Base-by-base conservation (phyloP, 2,329 filamentous ascomycete species). In the Colletotrichum eremochloae region DNA sequence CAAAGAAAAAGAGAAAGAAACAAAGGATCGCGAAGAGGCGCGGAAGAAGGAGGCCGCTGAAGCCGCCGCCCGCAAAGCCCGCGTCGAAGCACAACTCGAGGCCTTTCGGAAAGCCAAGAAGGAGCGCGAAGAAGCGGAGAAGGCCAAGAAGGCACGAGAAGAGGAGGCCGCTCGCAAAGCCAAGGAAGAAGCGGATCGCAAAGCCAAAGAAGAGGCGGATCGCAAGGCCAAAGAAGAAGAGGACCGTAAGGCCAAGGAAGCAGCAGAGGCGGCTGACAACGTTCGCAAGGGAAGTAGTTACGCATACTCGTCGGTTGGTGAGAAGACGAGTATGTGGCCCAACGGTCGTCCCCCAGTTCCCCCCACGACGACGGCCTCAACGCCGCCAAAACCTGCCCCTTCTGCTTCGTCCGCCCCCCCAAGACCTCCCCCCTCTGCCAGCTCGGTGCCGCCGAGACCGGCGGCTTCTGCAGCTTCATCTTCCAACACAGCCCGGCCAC, bases 291-390 rank as follows among this genome's bases (percentile, higher is more conserved):
- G 84, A 52, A 86, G 84, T 75, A 85, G 86, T n/a, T 92, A 92
- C 77, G 90, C 90, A 69, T 92, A 84, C 81, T 90, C 88, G 67
- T 87, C 89, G 42, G 88, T 91, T 31, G 92, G 92, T 63, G 92
- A 94, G 81, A 91, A 87, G 81, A 91, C 87, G 62, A 92, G 90
- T 80, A 91, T 91, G 76, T 94, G 92, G 88, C 91, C 91, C 7
- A 90, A 87, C 77, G 90, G 87, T 75, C 87, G 86, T 74, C 90
- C 86, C 67, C 85, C 80, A 52, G 79, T 81, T 46, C 76, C 82
- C 36, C 73, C 77, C n/a, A 75, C 80, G 20, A 77, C 81, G 44
- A 60, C 75, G 67, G 67, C 76, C 40, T 75, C 79, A 5, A 82
- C 82, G 64, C 82, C 83, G 42, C 84, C 85, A 42, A 77, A 81